Base-by-base conservation (phyloP, 2,329 filamentous ascomycete genomes). In the Colletotrichum viniferum region DNA sequence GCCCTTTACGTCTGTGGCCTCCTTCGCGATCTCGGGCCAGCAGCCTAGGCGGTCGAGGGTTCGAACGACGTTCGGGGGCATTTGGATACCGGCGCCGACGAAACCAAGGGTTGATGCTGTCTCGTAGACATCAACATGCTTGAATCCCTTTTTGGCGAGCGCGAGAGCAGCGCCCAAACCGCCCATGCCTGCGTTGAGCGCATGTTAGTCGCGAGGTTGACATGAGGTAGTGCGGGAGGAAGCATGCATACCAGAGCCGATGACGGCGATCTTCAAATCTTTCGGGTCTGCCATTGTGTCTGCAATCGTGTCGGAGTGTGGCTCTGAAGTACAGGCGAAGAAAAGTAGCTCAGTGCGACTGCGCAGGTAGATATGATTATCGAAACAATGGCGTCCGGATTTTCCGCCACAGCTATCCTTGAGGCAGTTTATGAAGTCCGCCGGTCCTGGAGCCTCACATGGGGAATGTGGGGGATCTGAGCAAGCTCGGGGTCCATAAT, bases 81-180 rank as follows among this genome's bases (percentile, higher is more conserved):
- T 88, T 82, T 97, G 95, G 78, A 97, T 96, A 7, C 95, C 95
- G 2, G 95, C 95, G 28, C 95, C 95, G 1, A 96, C 94, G 79
- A 96, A 96, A 7, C 94, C 94, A 5, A 96, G 88, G 78, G 92
- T 90, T 6, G 92, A 90, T 0, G 94, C 94, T 43, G 89, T 90
- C 82, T 96, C 95, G 82, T 92, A 96, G 66, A 96, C 91, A 70
- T 93, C 88, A 80, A 96, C 93, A 73, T 94, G 86, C 77, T 88
- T 90, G 84, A 96, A 96, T 9, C 94, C 95, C 79, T 92, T 92
- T 84, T 94, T 94, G 55, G 94, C 94, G 43, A 96, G 89, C 14
- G 94, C 91, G 43, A 96, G 88, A 8, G 94, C 94, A 67, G 88
- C 89, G 73, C 93, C 91, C 32, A 96, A 87, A 32, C 95, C 95